Percentiles rank a stretch among this genome's conserved stretches.
These are phyloP conservation scores for Cylindrotheca fusiformis DNA, from an alignment of 108 stramenopile genomes.

Conservation along the genomic window DNA sequence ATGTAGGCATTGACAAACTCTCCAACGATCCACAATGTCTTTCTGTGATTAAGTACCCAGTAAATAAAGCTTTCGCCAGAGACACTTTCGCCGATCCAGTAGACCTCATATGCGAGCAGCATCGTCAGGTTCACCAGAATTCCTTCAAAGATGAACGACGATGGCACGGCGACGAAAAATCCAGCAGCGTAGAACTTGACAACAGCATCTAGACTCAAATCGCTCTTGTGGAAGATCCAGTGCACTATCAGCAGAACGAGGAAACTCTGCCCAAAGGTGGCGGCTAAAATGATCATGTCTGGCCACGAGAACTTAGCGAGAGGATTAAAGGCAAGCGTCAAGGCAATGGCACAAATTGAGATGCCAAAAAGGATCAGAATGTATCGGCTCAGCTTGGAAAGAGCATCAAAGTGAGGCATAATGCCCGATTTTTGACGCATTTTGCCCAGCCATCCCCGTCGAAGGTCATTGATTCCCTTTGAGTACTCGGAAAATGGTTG, in stretches of 20 bases:
- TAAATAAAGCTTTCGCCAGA: constrained; percentile 44
- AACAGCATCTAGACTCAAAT: constrained; percentile 86
- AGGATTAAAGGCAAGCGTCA: constrained; percentile 64
- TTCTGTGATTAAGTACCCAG: constrained; percentile 55
- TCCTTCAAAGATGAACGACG: constrained; percentile 76
- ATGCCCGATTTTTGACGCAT: constrained; percentile 42
- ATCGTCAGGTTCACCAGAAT: constrained; percentile 58
- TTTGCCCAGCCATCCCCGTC: constrained; percentile 66
- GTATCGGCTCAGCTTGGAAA: constrained; percentile 68
- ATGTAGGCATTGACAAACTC: constrained; percentile 82
- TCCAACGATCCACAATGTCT: constrained; percentile 58
- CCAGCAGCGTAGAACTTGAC: constrained; percentile 87
- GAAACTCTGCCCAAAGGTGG: constrained; percentile 78
- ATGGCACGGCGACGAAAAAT: constrained; percentile 72
- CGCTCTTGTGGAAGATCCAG: constrained; percentile 84
- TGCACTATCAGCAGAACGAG: constrained; percentile 73
- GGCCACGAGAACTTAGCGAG: constrained; percentile 66
- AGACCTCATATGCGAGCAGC: constrained; percentile 34
- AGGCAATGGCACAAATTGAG: constrained; percentile 29
- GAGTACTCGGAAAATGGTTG: constrained; percentile 87
- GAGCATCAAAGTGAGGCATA: constrained; percentile 67
- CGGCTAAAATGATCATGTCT: constrained; percentile 65
- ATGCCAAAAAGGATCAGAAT: constrained; percentile 53
- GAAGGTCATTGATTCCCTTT: constrained; percentile 69
- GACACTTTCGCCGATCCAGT: constrained; percentile 36